phyloP scores from a whole-genome alignment of 1,284 basidiomycete species.

The Tremellales sp. region DNA sequence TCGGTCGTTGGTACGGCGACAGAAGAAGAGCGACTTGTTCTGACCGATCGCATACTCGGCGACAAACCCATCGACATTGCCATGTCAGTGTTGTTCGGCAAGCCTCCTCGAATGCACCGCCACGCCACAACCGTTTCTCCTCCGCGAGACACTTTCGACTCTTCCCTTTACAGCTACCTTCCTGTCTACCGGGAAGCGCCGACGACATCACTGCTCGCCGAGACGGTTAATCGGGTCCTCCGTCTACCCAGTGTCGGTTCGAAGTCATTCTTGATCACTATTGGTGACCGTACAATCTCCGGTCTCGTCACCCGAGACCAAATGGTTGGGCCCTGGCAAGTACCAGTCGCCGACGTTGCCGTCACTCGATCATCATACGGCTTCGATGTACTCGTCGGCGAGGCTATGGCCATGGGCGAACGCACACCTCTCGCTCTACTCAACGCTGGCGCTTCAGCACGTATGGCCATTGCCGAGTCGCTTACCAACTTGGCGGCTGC shows the following conservation, averaged over 20 bases:
- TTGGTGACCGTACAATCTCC: slow-evolving; percentile 91
- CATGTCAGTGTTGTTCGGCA: slow-evolving; percentile 96
- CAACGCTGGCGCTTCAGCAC: slow-evolving; percentile 79
- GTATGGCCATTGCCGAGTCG: slow-evolving; percentile 93
- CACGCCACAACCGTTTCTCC: slow-evolving; percentile 59
- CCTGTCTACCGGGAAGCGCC: slow-evolving; percentile 40
- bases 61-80: slow-evolving; percentile 80
- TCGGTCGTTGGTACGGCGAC: slow-evolving; percentile 87
- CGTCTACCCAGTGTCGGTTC: slow-evolving; percentile 88
- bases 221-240: slow-evolving; percentile 75
- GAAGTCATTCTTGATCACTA: slow-evolving; percentile 97
- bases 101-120: slow-evolving; percentile 88
- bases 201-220: slow-evolving; percentile 52
- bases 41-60: slow-evolving; percentile 79
- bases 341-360: slow-evolving; percentile 95
- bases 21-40: slow-evolving; percentile 71
- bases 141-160: slow-evolving; percentile 63
- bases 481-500: slow-evolving; percentile 89
- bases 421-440: slow-evolving; percentile 89
- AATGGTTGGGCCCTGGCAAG: slow-evolving; percentile 99
- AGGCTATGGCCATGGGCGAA: slow-evolving; percentile 98
- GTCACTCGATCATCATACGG: slow-evolving; percentile 94
- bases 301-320: slow-evolving; percentile 94
- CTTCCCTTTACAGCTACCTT: slow-evolving; percentile 64
- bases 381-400: slow-evolving; percentile 75